Base-by-base conservation (phyloP, 352 stramenopile species). In the Pythium aphanidermatum region DNA sequence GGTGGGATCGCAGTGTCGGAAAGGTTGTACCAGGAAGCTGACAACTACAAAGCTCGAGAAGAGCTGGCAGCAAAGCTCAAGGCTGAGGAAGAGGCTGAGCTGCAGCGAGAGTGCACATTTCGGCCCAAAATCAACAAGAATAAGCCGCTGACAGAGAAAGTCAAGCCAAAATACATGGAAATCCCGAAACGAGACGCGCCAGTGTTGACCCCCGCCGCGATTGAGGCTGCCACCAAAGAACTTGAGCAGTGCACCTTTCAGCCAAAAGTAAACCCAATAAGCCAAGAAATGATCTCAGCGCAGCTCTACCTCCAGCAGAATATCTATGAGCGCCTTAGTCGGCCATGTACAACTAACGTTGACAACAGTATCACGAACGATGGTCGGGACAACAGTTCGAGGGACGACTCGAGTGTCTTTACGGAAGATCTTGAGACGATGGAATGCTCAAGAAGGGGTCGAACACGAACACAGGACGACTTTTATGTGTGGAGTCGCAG, bases 261-360 rank as follows among this genome's bases (percentile, higher is more conserved):
- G 23, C 80, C 80, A 4, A 84, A 87, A 56, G 72, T 92, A 33
- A 92, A 93, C 48, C 46, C 60, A 2, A 81, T 93, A 46, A 63
- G 65, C 43, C 58, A 66, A 2, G 77, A 86, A 29, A 92, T 93
- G 80, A 60, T 86, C 13, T 89, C 79, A 4, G 82, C 82, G 0
- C 82, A 93, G 47, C 63, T 91, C 37, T 92, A 93, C 30, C 55
- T 91, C 28, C 73, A 88, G 51, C 76, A 93, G 47, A 83, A 93
- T 42, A 90, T 93, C 41, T 90, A 86, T 60, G 76, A 90, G 34
- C 76, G 78, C 2, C 63, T 93, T 17, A 93, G 80, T 44, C 75
- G 73, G 3, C 73, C 75, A 1, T 86, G 73, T 35, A 61, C 47
- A 16, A 46, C 55, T 7, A 33, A 45, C 2, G 31, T 21, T 1